Conservation (phyloP, 441 rosid species). For the Isatis lusitanica region DNA sequence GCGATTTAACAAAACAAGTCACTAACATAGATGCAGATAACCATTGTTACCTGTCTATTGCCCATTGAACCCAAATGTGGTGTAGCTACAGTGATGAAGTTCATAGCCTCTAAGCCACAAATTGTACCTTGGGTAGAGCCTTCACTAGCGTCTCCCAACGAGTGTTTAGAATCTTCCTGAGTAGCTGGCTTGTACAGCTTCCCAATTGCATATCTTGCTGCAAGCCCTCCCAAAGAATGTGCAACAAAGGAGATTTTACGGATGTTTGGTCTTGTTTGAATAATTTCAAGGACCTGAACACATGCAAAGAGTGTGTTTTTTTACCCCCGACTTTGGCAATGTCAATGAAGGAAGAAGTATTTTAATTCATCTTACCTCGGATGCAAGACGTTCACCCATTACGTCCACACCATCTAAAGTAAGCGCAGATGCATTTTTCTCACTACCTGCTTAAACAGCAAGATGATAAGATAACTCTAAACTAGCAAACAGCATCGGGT, state of each 20-base stretch:
- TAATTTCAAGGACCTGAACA: constrained; percentile 70
- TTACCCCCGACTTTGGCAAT: neutral
- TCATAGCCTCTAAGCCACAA: constrained; percentile 80
- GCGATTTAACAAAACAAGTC: neutral
- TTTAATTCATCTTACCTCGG: constrained; percentile 54
- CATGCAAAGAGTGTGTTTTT: constrained; percentile 11
- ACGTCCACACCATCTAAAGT: constrained; percentile 94
- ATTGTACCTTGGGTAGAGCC: constrained; percentile 51
- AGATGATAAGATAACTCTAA: constrained; percentile 2
- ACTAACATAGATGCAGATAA: neutral
- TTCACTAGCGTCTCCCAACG: constrained; percentile 25
- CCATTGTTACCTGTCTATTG: constrained; percentile 70
- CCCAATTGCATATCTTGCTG: constrained; percentile 92
- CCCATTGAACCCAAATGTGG: constrained; percentile 99
- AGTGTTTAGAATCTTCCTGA: constrained; percentile 39
- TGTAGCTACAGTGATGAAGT: constrained; percentile 89
- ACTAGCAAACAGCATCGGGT: neutral
- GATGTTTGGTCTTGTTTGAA: constrained; percentile 59
- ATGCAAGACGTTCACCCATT: constrained; percentile 91
- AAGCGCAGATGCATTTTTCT: constrained; percentile 58
- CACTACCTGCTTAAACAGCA: constrained; percentile 65
- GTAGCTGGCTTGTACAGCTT: constrained; percentile 65
- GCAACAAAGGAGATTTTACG: constrained; percentile 87
- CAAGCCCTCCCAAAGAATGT: constrained; percentile 97
- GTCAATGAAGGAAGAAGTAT: neutral